Conservation (phyloP, 163 green algal genomes). For the Chlorella variabilis region DNA sequence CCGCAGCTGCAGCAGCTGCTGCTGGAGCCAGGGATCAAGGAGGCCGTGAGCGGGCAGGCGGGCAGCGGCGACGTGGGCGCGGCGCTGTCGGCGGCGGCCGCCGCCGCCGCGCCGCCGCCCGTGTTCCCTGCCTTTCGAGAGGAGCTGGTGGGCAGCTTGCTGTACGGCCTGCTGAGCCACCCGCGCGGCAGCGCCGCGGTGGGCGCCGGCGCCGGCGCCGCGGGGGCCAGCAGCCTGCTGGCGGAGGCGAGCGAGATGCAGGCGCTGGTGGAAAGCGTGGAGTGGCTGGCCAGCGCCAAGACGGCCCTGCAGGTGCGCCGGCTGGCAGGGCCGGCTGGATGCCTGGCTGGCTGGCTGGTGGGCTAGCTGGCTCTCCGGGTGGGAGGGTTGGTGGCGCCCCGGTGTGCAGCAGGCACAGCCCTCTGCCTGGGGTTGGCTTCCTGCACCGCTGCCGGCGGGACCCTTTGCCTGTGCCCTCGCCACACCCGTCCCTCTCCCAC, state of each 20-base stretch:
- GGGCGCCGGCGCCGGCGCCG: not conserved
- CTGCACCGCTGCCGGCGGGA: too few relatives aligned
- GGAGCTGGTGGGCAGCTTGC: slow-evolving; percentile 45
- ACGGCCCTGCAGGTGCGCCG: slow-evolving; percentile 30
- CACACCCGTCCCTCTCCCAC: not conserved
- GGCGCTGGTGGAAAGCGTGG: slow-evolving; percentile 7
- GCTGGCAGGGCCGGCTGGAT: not conserved
- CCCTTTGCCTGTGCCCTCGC: too few relatives aligned
- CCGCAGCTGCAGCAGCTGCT: slow-evolving; percentile 52
- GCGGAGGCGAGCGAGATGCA: slow-evolving; percentile 33
- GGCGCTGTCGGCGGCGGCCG: slow-evolving; percentile 11
- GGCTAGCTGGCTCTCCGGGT: too few relatives aligned
- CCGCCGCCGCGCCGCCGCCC: not conserved
- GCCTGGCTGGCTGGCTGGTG: not conserved
- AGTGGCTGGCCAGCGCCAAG: slow-evolving; percentile 47
- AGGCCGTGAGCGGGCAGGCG: slow-evolving; percentile 20
- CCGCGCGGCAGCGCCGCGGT: not conserved
- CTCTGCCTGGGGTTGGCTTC: too few relatives aligned
- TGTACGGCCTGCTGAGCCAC: slow-evolving; percentile 55
- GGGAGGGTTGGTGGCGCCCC: too few relatives aligned
- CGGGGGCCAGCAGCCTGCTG: slow-evolving; percentile 18
- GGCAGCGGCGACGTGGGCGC: slow-evolving; percentile 15
- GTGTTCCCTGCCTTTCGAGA: slow-evolving; percentile 43
- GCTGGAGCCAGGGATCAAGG: slow-evolving; percentile 34
- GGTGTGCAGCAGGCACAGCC: too few relatives aligned